phyloP scores from a whole-genome alignment of 495 filamentous ascomycete species.

The Aspergillus biplanus region DNA sequence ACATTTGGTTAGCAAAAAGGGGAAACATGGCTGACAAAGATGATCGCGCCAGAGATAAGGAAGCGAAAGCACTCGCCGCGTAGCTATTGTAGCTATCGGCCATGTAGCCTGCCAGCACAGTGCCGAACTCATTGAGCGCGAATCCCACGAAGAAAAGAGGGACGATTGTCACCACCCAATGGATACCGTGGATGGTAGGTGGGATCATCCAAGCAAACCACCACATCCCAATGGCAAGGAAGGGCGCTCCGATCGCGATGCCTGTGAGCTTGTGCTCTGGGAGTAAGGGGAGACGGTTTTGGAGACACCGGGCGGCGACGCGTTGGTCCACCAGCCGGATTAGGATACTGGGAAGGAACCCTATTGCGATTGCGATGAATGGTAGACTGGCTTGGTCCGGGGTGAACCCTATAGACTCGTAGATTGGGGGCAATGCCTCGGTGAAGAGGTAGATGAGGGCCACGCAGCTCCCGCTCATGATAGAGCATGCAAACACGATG shows the following conservation, averaged over 20 bases:
- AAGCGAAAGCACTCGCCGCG: conserved; percentile 54
- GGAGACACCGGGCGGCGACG: conserved; percentile 31
- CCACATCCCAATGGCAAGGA: conserved; percentile 49
- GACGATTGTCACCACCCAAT: conserved; percentile 49
- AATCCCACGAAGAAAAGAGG: conserved; percentile 52
- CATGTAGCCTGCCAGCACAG: conserved; percentile 54
- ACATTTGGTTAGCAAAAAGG: conserved; percentile 51
- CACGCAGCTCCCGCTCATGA: conserved; percentile 17
- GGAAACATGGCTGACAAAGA: conserved; percentile 50
- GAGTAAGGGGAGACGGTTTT: conserved; percentile 30
- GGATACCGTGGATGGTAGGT: conserved; percentile 30
- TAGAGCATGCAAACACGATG: conserved; percentile 35
- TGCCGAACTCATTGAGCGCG: conserved; percentile 54
- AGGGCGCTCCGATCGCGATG: conserved; percentile 49
- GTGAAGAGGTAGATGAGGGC: conserved; percentile 37
- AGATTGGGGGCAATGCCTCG: conserved; percentile 51
- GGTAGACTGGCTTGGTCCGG: conserved; percentile 42
- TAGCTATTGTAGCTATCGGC: conserved; percentile 57
- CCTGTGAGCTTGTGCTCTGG: conserved; percentile 57
- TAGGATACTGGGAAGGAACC: conserved; percentile 43
- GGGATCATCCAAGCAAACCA: conserved; percentile 59
- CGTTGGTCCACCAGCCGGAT: conserved; percentile 47
- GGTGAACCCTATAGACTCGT: conserved; percentile 45
- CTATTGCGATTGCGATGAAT: conserved; percentile 50
- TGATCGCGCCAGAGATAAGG: conserved; percentile 49